Evolutionary conservation across 2,329 filamentous ascomycete genomes (phyloP), one percentile per base, ranked within the genome.

Genomic region (Cercospora beticola): DNA sequence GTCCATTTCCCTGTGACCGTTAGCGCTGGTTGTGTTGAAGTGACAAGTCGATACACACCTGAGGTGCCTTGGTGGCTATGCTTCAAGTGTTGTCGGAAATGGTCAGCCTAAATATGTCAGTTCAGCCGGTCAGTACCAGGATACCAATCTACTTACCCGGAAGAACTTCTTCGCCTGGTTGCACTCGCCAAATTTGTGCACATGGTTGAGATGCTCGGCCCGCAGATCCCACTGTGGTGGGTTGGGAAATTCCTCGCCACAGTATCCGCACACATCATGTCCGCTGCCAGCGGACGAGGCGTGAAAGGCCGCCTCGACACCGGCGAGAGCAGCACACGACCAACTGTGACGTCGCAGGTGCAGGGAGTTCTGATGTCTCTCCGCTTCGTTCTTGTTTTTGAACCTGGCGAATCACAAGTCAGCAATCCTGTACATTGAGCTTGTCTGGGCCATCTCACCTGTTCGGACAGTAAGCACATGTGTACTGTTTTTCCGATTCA

Each of bases 81-180:
- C 84, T 98, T 99, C 68, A 99, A 84, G 81, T 99, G 95, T 81
- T 99, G 95, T 68, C 95, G 89, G 85, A 99, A 99, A 79, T 99
- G 95, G 80, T 99, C 95, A 36, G 95, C 95, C 67, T 69, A 31
- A 16, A 40, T 10, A 10, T 14, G 43, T 69, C 54, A 69, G 67
- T 58, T 36, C 30, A 40, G 23, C 40, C 59, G 49, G 43, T 43
- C 10, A 16, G 36, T 21, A 28, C 28, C 36, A 18, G 26, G 28
- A 23, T 52, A 23, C 36, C 28, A 0, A 21, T 18, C 33, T 28
- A n/a, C 64, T 59, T 64, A 69, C 67, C 43, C 95, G 88, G 83
- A 92, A 99, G 80, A 99, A 99, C 80, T 98, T 98, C 85, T 99
- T 99, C 74, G 92, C 91, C 76, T 95, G 93, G 80, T 99, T 99